Percentiles rank a stretch among this genome's conserved stretches.
Evolutionary conservation across 495 filamentous ascomycete genomes (phyloP).

Genomic region (Saxophila tyrrhenica): DNA sequence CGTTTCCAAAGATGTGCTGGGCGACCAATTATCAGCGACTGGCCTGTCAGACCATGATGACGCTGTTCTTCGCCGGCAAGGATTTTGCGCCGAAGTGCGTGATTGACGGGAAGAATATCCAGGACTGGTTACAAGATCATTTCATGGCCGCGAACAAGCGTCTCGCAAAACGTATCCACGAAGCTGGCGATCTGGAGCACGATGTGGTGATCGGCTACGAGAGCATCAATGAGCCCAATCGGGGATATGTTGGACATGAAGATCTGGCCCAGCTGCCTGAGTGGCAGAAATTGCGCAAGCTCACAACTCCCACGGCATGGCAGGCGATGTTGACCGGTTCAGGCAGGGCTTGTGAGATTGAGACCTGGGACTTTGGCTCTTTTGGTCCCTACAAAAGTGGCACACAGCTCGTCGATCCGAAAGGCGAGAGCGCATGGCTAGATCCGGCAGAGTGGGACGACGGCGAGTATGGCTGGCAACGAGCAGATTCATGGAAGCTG

Average conservation of each 20-base stretch:
- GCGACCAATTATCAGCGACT: constrained; percentile 90
- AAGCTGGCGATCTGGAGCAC: constrained; percentile 79
- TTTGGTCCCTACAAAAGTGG: constrained; percentile 88
- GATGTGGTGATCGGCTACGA: constrained; percentile 93
- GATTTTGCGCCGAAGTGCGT: constrained; percentile 95
- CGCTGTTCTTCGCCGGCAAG: constrained; percentile 82
- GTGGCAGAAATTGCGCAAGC: constrained; percentile 86
- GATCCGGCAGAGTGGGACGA: constrained; percentile 64
- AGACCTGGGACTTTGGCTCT: constrained; percentile 86
- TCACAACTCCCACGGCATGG: constrained; percentile 88
- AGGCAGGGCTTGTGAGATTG: constrained; percentile 76
- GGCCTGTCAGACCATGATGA: constrained; percentile 83
- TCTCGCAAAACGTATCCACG: constrained; percentile 72
- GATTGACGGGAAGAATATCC: constrained; percentile 89
- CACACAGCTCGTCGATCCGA: constrained; percentile 69
- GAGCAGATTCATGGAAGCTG: constrained; percentile 78
- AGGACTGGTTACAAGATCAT: constrained; percentile 87
- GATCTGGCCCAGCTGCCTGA: constrained; percentile 72
- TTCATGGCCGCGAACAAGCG: constrained; percentile 69
- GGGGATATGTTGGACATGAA: constrained; percentile 75
- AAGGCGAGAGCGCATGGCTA: constrained; percentile 77
- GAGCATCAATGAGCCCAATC: constrained; percentile 86
- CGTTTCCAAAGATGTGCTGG: constrained; percentile 98
- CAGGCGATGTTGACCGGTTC: constrained; percentile 86
- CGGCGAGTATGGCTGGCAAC: constrained; percentile 75